Conservation (phyloP, 1,284 basidiomycete genomes). For the Austroboletus olivaceoglutinosus region DNA sequence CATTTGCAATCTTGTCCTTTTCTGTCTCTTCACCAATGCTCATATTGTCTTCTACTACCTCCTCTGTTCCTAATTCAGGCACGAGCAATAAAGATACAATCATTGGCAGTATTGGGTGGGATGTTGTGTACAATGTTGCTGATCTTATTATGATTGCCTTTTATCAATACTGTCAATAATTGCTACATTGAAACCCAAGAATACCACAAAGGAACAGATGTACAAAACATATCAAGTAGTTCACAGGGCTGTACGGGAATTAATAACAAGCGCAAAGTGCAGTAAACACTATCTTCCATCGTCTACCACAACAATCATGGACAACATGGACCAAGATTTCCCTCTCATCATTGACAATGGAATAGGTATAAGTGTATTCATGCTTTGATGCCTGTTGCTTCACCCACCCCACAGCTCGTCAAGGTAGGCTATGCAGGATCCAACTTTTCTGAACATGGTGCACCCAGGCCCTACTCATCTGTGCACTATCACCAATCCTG, state of each 20-base stretch:
- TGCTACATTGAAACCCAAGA: not conserved
- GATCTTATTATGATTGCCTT: conserved; percentile 3
- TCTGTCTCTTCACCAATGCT: conserved; percentile 38
- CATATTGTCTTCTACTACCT: conserved; percentile 21
- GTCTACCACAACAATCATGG: conserved; percentile 6
- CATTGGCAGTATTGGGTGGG: conserved; percentile 14
- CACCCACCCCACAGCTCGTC: conserved; percentile 68
- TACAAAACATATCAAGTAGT: not conserved
- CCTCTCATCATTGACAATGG: conserved; percentile 97
- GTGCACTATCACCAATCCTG: not conserved
- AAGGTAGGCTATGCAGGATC: conserved; percentile 98
- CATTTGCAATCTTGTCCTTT: conserved; percentile 40
- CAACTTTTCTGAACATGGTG: conserved; percentile 98
- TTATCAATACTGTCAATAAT: conserved; percentile 5
- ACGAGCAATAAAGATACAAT: conserved; percentile 6
- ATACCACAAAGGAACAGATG: not conserved
- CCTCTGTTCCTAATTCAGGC: conserved; percentile 3
- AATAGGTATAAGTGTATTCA: conserved; percentile 72
- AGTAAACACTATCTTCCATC: conserved; percentile 12
- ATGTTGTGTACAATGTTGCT: conserved; percentile 13
- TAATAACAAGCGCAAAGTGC: no score
- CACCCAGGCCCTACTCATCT: conserved; percentile 24
- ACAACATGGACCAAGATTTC: conserved; percentile 57
- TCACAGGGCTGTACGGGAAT: no score
- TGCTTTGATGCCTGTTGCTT: conserved; percentile 6